Evolutionary conservation across 2,329 filamentous ascomycete species (phyloP).

Genomic region (Nemania serpens): DNA sequence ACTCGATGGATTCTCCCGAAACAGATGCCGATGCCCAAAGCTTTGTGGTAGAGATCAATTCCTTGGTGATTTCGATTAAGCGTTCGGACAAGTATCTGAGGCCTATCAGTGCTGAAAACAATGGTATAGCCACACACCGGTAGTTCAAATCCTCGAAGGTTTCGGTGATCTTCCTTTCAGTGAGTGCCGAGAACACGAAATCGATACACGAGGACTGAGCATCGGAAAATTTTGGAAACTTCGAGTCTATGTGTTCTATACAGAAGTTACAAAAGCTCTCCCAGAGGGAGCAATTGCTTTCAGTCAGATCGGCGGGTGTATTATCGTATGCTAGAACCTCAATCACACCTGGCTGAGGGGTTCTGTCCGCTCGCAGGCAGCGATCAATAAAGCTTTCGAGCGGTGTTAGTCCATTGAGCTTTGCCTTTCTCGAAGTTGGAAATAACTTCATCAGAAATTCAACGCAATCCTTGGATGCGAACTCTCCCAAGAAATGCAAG

Average conservation of each 20-base stretch:
- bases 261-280: slow-evolving; percentile 5
- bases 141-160: slow-evolving; percentile 2
- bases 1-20: background rate
- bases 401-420: background rate
- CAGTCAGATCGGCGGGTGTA: background rate
- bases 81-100: fast-evolving
- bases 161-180: background rate
- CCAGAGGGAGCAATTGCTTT: background rate
- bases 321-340: background rate
- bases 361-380: background rate
- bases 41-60: background rate
- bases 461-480: background rate
- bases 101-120: background rate
- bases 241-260: background rate
- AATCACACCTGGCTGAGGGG: background rate
- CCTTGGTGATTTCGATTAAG: background rate
- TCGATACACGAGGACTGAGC: background rate
- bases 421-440: background rate
- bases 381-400: background rate
- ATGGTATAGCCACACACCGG: background rate
- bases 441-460: background rate
- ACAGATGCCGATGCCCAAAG: background rate
- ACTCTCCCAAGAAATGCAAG: background rate
- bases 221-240: background rate
- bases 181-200: background rate